These are phyloP conservation scores for Globisporangium recalcitrans DNA, from an alignment of 352 stramenopile genomes.

Conservation along the genomic window DNA sequence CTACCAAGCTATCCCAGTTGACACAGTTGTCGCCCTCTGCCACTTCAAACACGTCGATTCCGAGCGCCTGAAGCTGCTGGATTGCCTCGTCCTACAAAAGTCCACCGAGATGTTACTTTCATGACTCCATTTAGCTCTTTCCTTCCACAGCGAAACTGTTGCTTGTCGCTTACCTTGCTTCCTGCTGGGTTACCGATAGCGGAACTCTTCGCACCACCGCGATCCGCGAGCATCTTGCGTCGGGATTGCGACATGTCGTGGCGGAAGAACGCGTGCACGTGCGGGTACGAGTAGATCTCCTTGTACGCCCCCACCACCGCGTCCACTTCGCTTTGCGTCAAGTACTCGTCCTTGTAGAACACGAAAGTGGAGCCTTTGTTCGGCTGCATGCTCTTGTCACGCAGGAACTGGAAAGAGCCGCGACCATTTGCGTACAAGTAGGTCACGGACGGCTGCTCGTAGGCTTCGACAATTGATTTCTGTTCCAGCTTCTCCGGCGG, in stretches of 20 bases:
- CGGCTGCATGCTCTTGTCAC: slow-evolving; percentile 35
- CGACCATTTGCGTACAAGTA: slow-evolving; percentile 71
- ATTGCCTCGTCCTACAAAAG: slow-evolving; percentile 63
- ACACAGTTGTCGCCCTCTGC: slow-evolving; percentile 47
- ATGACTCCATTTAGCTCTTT: too few species aligned
- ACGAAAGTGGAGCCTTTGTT: slow-evolving; percentile 54
- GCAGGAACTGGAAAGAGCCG: slow-evolving; percentile 82
- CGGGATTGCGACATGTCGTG: slow-evolving; percentile 58
- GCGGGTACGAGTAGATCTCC: slow-evolving; percentile 74
- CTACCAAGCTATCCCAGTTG: slow-evolving; percentile 81
- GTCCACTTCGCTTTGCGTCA: slow-evolving; percentile 64
- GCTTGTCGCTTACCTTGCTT: slow-evolving; percentile 32
- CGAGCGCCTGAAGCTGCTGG: slow-evolving; percentile 69
- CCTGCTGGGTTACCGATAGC: slow-evolving; percentile 12
- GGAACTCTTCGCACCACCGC: slow-evolving; percentile 10
- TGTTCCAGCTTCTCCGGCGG: slow-evolving; percentile 26
- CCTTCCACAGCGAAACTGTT: too few species aligned
- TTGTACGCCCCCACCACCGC: slow-evolving; percentile 83
- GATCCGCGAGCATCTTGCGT: slow-evolving; percentile 44
- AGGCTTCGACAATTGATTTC: slow-evolving; percentile 57
- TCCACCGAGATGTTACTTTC: background rate
- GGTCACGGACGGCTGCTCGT: slow-evolving; percentile 62
- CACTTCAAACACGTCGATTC: slow-evolving; percentile 80
- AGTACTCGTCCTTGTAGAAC: slow-evolving; percentile 83
- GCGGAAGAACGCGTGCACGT: slow-evolving; percentile 70